phyloP scores from a whole-genome alignment of 2,329 filamentous ascomycete genomes.

The Acrodontium crateriforme region DNA sequence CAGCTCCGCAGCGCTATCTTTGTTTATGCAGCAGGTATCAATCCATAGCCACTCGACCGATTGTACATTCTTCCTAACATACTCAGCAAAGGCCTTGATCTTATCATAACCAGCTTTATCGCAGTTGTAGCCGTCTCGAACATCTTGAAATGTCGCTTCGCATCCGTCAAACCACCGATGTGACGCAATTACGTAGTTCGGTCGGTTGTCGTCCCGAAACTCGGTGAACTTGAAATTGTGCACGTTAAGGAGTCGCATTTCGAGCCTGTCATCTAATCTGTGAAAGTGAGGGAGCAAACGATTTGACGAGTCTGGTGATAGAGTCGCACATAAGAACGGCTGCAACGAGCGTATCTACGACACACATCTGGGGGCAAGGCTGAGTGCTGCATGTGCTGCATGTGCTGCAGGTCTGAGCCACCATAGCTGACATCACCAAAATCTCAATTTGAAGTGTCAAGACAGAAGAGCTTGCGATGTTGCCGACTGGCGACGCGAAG shows the following conservation, averaged over 20 bases:
- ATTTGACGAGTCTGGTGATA: no score
- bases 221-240: constrained; percentile 6
- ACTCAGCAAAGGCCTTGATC: constrained; percentile 8
- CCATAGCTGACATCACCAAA: no score
- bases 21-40: constrained; percentile 15
- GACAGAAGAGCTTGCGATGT: no score
- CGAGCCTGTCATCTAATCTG: not conserved
- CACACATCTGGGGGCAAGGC: not conserved
- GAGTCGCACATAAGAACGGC: not conserved
- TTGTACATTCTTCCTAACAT: constrained; percentile 6
- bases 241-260: constrained; percentile 9
- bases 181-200: constrained; percentile 9
- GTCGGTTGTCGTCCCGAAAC: constrained; percentile 6
- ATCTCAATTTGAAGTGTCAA: no score
- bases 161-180: constrained; percentile 7
- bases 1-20: constrained; percentile 9
- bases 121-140: constrained; percentile 5
- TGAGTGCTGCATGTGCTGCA: no score
- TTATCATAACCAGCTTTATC: constrained; percentile 8
- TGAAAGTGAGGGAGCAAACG: not conserved
- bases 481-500: no score
- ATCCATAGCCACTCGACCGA: constrained; percentile 11
- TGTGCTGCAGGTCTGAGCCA: no score
- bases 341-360: no score
- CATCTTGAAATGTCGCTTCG: constrained; percentile 7